These are phyloP conservation scores for Arbutus unedo DNA, from an alignment of 148 eudicot species.

Conservation along the genomic window DNA sequence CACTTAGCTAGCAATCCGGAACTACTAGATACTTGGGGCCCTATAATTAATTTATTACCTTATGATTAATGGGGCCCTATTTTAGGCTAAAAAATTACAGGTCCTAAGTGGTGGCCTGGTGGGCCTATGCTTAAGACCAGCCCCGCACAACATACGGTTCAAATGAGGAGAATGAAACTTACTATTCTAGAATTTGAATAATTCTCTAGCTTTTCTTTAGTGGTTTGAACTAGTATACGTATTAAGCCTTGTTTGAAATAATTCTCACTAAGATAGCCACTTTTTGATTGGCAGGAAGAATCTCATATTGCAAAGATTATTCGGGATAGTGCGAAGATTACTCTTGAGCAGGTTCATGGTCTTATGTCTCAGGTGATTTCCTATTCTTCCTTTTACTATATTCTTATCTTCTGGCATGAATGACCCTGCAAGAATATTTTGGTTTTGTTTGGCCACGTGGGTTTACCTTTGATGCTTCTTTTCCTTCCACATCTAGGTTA, in stretches of 20 bases:
- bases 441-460: background rate
- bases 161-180: no score
- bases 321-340: conserved; percentile 94
- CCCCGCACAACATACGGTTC: no score
- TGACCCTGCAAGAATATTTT: background rate
- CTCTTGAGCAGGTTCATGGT: conserved; percentile 97
- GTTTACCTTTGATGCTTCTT: background rate
- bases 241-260: background rate
- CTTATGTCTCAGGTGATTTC: conserved; percentile 85
- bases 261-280: background rate
- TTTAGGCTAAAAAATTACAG: no score
- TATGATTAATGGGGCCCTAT: no score
- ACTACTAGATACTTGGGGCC: no score
- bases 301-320: conserved; percentile 92
- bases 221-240: background rate
- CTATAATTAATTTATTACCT: no score
- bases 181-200: background rate
- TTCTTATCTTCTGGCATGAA: background rate
- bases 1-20: no score
- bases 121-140: no score
- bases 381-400: background rate
- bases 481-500: conserved; percentile 45
- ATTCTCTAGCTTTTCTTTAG: conserved; percentile 1
- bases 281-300: conserved; percentile 65
- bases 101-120: no score